Percentiles rank a stretch among this genome's conserved stretches.
Conservation (phyloP, 805 yeast species). For the Pichia deserticola region DNA sequence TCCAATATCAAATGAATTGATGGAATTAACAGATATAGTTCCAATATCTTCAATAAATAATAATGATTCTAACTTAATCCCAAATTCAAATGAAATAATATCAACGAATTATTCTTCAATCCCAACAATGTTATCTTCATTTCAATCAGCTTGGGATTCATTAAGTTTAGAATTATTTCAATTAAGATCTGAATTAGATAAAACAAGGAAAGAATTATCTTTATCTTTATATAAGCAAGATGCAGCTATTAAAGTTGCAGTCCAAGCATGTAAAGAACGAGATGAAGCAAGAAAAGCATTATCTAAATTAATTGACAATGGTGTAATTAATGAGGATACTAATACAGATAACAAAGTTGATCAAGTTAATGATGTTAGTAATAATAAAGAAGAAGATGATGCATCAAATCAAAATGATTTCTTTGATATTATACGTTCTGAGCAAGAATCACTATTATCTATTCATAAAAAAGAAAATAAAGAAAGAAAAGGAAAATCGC, state of each 20-base stretch:
- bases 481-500: slow-evolving; percentile 6
- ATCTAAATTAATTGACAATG: slow-evolving; percentile 42
- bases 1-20: slow-evolving; percentile 63
- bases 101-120: slow-evolving; percentile 50
- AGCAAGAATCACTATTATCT: slow-evolving; percentile 4
- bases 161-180: slow-evolving; percentile 73
- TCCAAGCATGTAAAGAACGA: slow-evolving; percentile 63
- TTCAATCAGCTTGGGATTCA: slow-evolving; percentile 90
- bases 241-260: slow-evolving; percentile 84
- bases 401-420: slow-evolving; percentile 1
- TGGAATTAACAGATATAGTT: slow-evolving; percentile 53
- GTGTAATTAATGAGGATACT: slow-evolving; percentile 14
- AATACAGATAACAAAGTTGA: slow-evolving; percentile 10
- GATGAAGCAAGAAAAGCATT: slow-evolving; percentile 68
- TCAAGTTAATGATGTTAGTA: slow-evolving; percentile 17
- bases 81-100: slow-evolving; percentile 12
- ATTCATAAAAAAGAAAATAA: slow-evolving; percentile 9
- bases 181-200: slow-evolving; percentile 61
- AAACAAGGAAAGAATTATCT: slow-evolving; percentile 65
- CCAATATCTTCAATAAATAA: slow-evolving; percentile 17
- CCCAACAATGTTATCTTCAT: slow-evolving; percentile 65
- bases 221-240: slow-evolving; percentile 77
- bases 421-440: neutral
- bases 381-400: neutral
- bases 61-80: slow-evolving; percentile 3